phyloP scores from a whole-genome alignment of 1,139 yeast genomes.

The Blastobotrys raffinosifermentans region DNA sequence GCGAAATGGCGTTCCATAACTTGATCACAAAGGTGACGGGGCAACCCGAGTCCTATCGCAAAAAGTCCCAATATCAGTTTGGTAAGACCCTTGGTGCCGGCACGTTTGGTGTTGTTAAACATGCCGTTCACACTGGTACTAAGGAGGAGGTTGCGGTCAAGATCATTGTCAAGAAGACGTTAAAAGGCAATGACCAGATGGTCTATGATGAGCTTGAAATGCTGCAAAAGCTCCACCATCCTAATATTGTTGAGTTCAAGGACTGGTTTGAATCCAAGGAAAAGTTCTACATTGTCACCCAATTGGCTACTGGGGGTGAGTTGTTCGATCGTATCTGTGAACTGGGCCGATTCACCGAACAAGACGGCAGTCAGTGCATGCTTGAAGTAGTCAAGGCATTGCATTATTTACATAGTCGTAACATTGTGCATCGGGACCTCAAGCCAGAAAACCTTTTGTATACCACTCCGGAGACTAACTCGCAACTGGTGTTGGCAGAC shows the following conservation, averaged over 20 bases:
- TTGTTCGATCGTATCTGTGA: slow-evolving; percentile 75
- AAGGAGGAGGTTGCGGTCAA: slow-evolving; percentile 80
- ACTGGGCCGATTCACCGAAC: slow-evolving; percentile 75
- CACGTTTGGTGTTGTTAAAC: slow-evolving; percentile 81
- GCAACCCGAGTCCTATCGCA: slow-evolving; percentile 64
- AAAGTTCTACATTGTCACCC: slow-evolving; percentile 39
- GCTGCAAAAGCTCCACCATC: slow-evolving; percentile 60
- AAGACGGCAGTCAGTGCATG: slow-evolving; percentile 68
- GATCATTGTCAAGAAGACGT: slow-evolving; percentile 73
- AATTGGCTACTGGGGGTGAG: slow-evolving; percentile 88
- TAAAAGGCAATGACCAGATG: slow-evolving; percentile 67
- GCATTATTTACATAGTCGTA: slow-evolving; percentile 59
- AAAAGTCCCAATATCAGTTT: slow-evolving; percentile 61
- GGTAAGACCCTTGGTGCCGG: slow-evolving; percentile 89
- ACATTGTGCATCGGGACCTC: slow-evolving; percentile 85
- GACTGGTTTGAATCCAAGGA: slow-evolving; percentile 87
- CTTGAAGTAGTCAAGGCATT: slow-evolving; percentile 70
- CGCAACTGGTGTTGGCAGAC: slow-evolving; percentile 79
- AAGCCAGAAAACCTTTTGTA: slow-evolving; percentile 87
- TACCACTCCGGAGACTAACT: slow-evolving; percentile 46
- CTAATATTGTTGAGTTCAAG: slow-evolving; percentile 73
- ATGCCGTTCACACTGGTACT: slow-evolving; percentile 55
- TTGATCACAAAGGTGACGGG: slow-evolving; percentile 50
- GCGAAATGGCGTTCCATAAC: slow-evolving; percentile 16
- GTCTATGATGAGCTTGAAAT: slow-evolving; percentile 71